Conservation (phyloP, 192 early-diverging fungal genomes). For the Entomortierella chlamydospora region DNA sequence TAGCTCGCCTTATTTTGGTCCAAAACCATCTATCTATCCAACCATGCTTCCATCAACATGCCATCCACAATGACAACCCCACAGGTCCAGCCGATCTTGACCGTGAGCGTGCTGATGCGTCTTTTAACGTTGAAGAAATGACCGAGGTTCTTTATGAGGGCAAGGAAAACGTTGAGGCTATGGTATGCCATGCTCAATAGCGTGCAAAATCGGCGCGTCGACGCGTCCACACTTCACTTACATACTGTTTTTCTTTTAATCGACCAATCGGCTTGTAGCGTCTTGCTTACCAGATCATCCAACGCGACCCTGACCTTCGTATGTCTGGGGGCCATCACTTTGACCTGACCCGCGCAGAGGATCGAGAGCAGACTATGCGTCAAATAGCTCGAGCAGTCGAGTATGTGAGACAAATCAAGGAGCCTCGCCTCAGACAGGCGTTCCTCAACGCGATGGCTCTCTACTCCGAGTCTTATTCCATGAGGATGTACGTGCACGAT, state of each 20-base stretch:
- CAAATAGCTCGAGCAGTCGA: conserved; percentile 57
- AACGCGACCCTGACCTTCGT: conserved; percentile 61
- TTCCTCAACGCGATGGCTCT: conserved; percentile 41
- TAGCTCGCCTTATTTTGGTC: conserved; percentile 38
- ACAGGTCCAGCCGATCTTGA: conserved; percentile 61
- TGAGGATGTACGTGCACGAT: conserved; percentile 71
- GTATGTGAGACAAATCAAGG: conserved; percentile 34
- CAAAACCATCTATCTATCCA: conserved; percentile 49
- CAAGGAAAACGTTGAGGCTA: conserved; percentile 52
- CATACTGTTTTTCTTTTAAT: no score
- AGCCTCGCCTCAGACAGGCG: conserved; percentile 33
- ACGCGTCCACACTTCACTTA: neutral
- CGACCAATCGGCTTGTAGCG: conserved; percentile 20
- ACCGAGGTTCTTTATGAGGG: conserved; percentile 54
- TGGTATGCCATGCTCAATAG: conserved; percentile 36
- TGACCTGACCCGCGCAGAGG: conserved; percentile 56
- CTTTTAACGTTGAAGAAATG: conserved; percentile 62
- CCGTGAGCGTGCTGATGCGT: conserved; percentile 60
- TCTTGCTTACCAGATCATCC: conserved; percentile 59
- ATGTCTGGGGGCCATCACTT: conserved; percentile 54
- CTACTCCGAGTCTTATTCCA: conserved; percentile 66
- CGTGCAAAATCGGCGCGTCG: neutral
- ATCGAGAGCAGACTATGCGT: conserved; percentile 66
- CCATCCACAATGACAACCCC: conserved; percentile 40
- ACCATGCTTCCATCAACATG: conserved; percentile 38